phyloP scores from a whole-genome alignment of 495 filamentous ascomycete genomes.

The Hypoxylon intermedium region DNA sequence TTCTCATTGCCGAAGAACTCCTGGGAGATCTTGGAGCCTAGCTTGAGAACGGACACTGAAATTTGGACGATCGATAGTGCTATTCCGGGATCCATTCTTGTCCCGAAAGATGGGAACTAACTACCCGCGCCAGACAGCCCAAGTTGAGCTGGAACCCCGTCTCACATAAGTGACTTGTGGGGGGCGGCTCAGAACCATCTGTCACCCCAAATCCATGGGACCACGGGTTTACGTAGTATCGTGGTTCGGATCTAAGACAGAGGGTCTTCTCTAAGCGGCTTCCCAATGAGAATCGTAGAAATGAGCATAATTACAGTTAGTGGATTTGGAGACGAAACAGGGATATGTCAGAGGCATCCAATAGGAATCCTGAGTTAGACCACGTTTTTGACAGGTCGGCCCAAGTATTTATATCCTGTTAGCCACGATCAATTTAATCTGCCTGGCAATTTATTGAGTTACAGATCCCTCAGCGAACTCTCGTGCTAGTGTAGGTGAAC shows the following conservation, averaged over 20 bases:
- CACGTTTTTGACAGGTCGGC: constrained; percentile 21
- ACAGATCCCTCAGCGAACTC: no score
- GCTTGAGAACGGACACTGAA: constrained; percentile 24
- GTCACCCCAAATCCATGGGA: not conserved
- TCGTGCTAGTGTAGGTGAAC: no score
- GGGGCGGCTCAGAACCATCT: constrained; percentile 21
- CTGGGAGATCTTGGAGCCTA: constrained; percentile 25
- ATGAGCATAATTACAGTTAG: constrained; percentile 13
- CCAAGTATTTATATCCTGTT: constrained; percentile 17
- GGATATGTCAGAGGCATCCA: constrained; percentile 16
- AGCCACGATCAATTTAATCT: constrained; percentile 5
- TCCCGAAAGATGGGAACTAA: constrained; percentile 22
- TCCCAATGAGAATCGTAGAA: constrained; percentile 25
- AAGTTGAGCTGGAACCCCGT: constrained; percentile 27
- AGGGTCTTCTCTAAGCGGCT: constrained; percentile 6
- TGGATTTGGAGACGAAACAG: constrained; percentile 26
- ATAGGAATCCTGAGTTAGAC: constrained; percentile 14
- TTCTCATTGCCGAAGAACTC: constrained; percentile 32
- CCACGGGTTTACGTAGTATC: constrained; percentile 13
- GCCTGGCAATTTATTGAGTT: constrained; percentile 1
- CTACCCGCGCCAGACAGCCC: constrained; percentile 23
- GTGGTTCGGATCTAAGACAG: constrained; percentile 21
- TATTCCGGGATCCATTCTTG: constrained; percentile 35
- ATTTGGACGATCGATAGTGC: constrained; percentile 35
- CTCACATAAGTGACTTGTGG: constrained; percentile 34